Evolutionary conservation across 306 rosid genomes (phyloP), one percentile per base, ranked within the genome.

Genomic region (Hippophae gyantsensis): DNA sequence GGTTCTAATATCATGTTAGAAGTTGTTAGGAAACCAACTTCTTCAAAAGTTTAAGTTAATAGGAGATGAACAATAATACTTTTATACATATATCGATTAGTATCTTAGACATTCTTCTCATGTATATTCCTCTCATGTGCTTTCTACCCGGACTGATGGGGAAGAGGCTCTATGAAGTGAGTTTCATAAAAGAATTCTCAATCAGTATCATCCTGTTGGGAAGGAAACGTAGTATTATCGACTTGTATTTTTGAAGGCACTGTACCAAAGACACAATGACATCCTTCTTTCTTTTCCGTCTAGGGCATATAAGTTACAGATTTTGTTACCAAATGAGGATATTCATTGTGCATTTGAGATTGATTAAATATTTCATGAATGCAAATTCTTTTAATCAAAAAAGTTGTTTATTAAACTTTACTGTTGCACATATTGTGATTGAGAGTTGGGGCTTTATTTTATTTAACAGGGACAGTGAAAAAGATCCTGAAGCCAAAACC

Each of bases 401-500:
- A 18, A 18, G 23, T 18, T 18, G 23, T 18, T 18, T 25, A 44
- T 53, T 54, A 45, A 62, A 66, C 8, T 58, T 11, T 25, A 43
- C 43, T 48, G 23, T 51, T 79, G 5, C 61, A 49, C 8, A 54
- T 43, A 47, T 61, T 47, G 63, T 63, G 70, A 51, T 42, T 42
- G 65, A 63, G 42, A 8, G 45, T 50, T 69, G 54, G 8, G 23
- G 23, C 23, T 18, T 18, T 59, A 40, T 43, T 48, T 9, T n/a
- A 52, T 61, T 4, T 65, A 71, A 62, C 78, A 83, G 99, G 95
- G 75, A 13, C 81, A 38, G 82, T 57, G 65, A 92, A 85, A 65
- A 86, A 83, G 75, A 82, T 92, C 56, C 78, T 89, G 68, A 88
- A 88, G 84, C 99, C 99, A 65, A 92, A 92, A 79, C 88, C 96